These are phyloP conservation scores for Cyathus striatus DNA, from an alignment of 768 basidiomycete species.

Conservation along the genomic window DNA sequence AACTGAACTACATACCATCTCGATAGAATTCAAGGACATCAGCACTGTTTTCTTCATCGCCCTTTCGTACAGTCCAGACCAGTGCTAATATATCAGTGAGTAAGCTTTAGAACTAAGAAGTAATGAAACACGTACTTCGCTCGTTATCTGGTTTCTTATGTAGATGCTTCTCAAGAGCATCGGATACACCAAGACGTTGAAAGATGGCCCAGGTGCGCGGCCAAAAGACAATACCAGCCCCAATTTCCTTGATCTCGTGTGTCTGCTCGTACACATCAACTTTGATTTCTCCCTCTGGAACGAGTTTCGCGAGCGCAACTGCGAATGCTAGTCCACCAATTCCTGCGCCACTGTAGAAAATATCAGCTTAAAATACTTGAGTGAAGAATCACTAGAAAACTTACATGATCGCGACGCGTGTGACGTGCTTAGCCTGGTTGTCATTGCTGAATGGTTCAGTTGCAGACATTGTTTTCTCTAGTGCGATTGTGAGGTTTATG, in stretches of 20 bases:
- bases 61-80: neutral
- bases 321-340: neutral
- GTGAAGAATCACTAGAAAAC: no score
- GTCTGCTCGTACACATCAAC: neutral
- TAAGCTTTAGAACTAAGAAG: no score
- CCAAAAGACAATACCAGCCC: neutral
- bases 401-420: no score
- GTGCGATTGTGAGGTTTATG: no score
- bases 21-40: neutral
- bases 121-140: no score
- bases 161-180: neutral
- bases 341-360: neutral
- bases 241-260: neutral
- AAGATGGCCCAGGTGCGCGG: neutral
- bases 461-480: no score
- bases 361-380: no score
- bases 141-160: neutral
- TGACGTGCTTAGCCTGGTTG: no score
- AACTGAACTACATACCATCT: neutral
- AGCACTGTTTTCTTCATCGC: neutral
- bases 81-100: neutral
- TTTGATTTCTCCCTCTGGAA: neutral
- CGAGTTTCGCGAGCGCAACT: neutral
- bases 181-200: neutral
- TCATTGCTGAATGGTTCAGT: no score